A percentile compares a stretch with the other conserved stretches of the same genome.
These are phyloP conservation scores for Carallia brachiata DNA, from an alignment of 345 rosid genomes.

Conservation along the genomic window DNA sequence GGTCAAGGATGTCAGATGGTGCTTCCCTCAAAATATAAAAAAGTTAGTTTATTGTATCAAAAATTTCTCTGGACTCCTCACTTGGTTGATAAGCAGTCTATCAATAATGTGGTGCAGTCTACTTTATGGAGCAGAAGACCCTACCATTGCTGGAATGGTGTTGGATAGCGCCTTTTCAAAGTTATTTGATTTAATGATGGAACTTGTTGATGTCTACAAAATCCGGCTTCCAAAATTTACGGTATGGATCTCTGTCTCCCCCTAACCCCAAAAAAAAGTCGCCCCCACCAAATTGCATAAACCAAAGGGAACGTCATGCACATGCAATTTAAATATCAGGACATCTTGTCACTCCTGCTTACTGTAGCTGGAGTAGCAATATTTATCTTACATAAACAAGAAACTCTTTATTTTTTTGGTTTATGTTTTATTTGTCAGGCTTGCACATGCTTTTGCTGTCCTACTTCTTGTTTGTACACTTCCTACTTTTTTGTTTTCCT, in stretches of 20 bases:
- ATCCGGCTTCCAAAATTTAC: conserved; percentile 39
- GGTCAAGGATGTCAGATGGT: conserved; percentile 3
- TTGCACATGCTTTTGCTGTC: background rate
- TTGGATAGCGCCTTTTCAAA: conserved; percentile 40
- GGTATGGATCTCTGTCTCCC: conserved; percentile 13
- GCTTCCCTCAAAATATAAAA: background rate
- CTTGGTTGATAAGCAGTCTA: background rate
- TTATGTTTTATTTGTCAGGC: background rate
- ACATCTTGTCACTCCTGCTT: no score
- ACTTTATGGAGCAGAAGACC: conserved; percentile 40
- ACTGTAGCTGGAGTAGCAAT: no score
- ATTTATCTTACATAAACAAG: no score
- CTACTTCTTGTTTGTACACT: conserved; percentile 3
- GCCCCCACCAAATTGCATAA: no score
- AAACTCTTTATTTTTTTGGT: background rate
- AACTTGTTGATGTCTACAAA: conserved; percentile 39
- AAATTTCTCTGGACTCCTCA: background rate
- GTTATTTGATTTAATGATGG: conserved; percentile 38
- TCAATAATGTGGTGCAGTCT: conserved; percentile 23
- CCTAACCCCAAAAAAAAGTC: background rate
- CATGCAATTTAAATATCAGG: no score
- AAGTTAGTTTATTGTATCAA: background rate
- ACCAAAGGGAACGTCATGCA: no score
- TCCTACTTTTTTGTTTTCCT: conserved; percentile 12
- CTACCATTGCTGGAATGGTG: conserved; percentile 37